Conservation (phyloP, 768 basidiomycete species). For the Tylopilus felleus region DNA sequence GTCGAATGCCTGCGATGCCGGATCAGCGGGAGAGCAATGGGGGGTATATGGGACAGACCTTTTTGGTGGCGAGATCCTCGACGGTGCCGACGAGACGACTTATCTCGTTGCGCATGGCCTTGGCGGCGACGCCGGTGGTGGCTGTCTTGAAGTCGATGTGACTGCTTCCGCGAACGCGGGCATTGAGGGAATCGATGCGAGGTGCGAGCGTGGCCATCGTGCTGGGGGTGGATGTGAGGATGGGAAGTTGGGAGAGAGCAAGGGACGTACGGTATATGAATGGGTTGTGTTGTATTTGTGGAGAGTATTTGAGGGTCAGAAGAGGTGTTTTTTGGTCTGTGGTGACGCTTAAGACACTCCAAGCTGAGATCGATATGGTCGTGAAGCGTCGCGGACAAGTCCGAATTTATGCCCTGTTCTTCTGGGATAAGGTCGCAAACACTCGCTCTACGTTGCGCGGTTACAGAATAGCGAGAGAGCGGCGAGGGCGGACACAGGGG, state of each 20-base stretch:
- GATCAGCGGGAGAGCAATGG: constrained; percentile 16
- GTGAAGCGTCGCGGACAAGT: constrained; percentile 33
- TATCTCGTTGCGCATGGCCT: constrained; percentile 98
- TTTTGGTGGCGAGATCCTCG: constrained; percentile 74
- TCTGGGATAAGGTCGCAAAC: constrained; percentile 34
- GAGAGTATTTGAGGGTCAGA: constrained; percentile 57
- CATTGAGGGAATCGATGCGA: constrained; percentile 62
- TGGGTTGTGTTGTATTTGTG: constrained; percentile 58
- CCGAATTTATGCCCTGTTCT: constrained; percentile 28
- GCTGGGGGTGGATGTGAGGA: constrained; percentile 28
- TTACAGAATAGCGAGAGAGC: constrained; percentile 13
- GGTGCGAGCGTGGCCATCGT: constrained; percentile 58
- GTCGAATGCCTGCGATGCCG: constrained; percentile 55
- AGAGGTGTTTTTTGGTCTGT: constrained; percentile 46
- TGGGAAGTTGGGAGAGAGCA: constrained; percentile 7
- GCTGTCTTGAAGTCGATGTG: constrained; percentile 99
- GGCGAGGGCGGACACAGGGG: constrained; percentile 18
- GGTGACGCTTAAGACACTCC: constrained; percentile 60
- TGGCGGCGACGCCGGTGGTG: constrained; percentile 88
- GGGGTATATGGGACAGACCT: constrained; percentile 45
- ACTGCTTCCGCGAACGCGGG: constrained; percentile 70
- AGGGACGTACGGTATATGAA: constrained; percentile 45
- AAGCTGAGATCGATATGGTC: constrained; percentile 33
- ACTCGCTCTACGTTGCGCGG: constrained; percentile 1
- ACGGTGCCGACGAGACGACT: constrained; percentile 87